A percentile compares a stretch with the other conserved stretches of the same genome.
Conservation (phyloP, 1,284 basidiomycete genomes). For the Papiliotrema laurentii region DNA sequence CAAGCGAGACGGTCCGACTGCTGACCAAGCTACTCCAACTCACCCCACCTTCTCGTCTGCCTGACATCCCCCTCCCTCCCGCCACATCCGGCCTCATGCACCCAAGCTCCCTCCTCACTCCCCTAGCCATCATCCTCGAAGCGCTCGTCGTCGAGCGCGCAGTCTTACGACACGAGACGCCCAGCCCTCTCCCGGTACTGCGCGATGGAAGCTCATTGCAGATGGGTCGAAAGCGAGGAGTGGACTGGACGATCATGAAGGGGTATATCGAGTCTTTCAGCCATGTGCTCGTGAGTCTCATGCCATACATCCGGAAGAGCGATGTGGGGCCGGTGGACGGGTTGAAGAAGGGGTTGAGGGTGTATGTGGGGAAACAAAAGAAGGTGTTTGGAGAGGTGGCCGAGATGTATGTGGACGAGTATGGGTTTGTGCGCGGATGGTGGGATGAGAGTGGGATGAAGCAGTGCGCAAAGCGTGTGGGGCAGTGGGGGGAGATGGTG, state of each 20-base stretch:
- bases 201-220: conserved; percentile 12
- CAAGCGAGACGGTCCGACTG: background rate
- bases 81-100: conserved; percentile 12
- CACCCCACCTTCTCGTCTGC: conserved; percentile 13
- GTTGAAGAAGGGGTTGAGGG: conserved; percentile 18
- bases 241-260: conserved; percentile 24
- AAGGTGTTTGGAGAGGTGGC: conserved; percentile 38
- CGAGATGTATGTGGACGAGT: conserved; percentile 28
- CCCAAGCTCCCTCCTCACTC: conserved; percentile 21
- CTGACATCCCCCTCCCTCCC: conserved; percentile 5
- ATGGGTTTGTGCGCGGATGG: conserved; percentile 28
- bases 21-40: conserved; percentile 16
- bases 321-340: conserved; percentile 11
- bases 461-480: conserved; percentile 25
- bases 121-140: conserved; percentile 29
- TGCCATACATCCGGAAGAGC: conserved; percentile 14
- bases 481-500: conserved; percentile 30
- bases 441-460: conserved; percentile 35
- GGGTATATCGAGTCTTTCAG: conserved; percentile 23
- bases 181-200: conserved; percentile 14
- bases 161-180: conserved; percentile 9
- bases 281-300: conserved; percentile 9
- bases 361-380: conserved; percentile 32
- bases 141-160: conserved; percentile 26
- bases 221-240: conserved; percentile 5